Percentiles rank a stretch among this genome's conserved stretches.
Conservation (phyloP, 768 basidiomycete species). For the Psilocybe azurescens region DNA sequence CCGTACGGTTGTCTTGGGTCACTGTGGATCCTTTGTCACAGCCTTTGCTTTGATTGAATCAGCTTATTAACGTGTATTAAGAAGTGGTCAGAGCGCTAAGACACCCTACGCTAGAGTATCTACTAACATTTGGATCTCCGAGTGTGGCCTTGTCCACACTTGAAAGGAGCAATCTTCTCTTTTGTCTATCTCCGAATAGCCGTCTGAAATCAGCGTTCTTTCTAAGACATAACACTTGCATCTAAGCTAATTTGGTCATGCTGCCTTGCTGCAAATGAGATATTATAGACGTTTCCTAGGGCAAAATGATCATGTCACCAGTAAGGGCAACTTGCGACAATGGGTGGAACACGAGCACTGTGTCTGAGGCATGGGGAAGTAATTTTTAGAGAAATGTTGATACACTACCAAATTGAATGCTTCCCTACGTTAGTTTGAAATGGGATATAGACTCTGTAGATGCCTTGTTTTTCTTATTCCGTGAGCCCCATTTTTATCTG, state of each 20-base stretch:
- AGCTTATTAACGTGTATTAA: too few species aligned
- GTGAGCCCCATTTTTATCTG: constrained; percentile 28
- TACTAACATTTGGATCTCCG: too few species aligned
- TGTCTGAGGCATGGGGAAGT: constrained; percentile 35
- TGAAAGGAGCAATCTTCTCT: constrained; percentile 18
- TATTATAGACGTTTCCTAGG: constrained; percentile 16
- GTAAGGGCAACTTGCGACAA: constrained; percentile 42
- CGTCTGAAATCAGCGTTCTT: constrained; percentile 12
- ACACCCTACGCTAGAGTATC: too few species aligned
- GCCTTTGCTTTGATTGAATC: too few species aligned
- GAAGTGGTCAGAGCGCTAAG: too few species aligned
- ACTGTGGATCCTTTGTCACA: constrained; percentile 14
- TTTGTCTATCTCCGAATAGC: constrained; percentile 27
- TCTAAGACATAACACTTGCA: constrained; percentile 18
- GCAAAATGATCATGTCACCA: constrained; percentile 24
- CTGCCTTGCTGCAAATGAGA: constrained; percentile 6
- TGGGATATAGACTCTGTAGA: constrained; percentile 2
- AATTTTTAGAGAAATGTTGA: constrained; percentile 48
- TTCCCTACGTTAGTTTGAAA: constrained; percentile 38
- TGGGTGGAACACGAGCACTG: constrained; percentile 31
- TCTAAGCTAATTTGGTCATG: constrained; percentile 30
- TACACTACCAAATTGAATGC: constrained; percentile 61
- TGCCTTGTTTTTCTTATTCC: constrained; percentile 32
- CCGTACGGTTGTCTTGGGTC: constrained; percentile 29
- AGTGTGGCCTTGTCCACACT: constrained; percentile 4